Percentiles rank a stretch among this genome's conserved stretches.
phyloP scores from a whole-genome alignment of 1,284 basidiomycete species.

The Tilletia horrida region DNA sequence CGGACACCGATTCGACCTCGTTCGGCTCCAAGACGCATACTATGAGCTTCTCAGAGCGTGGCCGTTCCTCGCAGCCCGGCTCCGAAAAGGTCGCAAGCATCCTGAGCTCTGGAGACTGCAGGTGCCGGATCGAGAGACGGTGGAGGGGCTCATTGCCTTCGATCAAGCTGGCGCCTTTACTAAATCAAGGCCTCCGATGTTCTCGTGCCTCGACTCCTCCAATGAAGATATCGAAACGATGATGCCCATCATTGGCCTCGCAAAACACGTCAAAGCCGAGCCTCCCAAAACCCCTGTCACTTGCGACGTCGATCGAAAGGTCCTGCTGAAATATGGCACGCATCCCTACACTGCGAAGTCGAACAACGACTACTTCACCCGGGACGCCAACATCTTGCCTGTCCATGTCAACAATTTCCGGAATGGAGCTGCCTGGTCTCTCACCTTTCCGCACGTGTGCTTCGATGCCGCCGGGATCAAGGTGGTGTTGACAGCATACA shows the following conservation, averaged over 20 bases:
- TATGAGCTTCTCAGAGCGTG: not conserved
- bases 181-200: not conserved
- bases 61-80: constrained; percentile 7
- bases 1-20: not conserved
- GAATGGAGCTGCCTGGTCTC: not conserved
- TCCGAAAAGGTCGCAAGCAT: not conserved
- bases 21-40: not conserved
- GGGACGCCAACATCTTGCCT: not conserved
- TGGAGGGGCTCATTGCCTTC: not conserved
- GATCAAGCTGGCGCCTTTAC: not conserved
- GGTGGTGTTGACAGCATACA: not conserved
- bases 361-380: not conserved
- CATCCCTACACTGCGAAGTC: not conserved
- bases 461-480: not conserved
- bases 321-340: not conserved
- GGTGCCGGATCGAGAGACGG: not conserved
- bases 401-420: constrained; percentile 1
- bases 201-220: not conserved
- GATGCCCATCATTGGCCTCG: not conserved
- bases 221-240: not conserved
- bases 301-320: not conserved
- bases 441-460: constrained; percentile 11
- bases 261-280: not conserved
- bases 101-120: constrained; percentile 2
- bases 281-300: not conserved